Evolutionary conservation across 768 basidiomycete genomes (phyloP).

Genomic region (Russula abietina): DNA sequence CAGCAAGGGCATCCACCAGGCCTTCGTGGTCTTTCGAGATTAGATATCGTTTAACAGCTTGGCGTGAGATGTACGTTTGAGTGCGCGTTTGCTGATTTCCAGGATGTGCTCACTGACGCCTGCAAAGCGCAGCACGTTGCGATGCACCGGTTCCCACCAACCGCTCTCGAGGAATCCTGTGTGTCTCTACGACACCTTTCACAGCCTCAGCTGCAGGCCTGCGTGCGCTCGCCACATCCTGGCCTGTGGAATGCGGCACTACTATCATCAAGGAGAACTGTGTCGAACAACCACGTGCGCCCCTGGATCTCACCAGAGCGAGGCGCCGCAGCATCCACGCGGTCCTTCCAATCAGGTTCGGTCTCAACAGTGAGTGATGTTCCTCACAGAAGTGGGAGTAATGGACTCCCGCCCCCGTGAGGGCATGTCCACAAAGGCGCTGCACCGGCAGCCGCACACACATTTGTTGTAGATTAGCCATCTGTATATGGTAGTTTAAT

Average conservation of each 20-base stretch:
- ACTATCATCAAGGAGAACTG: constrained; percentile 64
- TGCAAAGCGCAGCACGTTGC: constrained; percentile 61
- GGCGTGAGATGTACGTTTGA: constrained; percentile 56
- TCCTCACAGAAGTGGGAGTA: no score
- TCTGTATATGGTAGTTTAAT: no score
- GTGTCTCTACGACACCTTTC: constrained; percentile 32
- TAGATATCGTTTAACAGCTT: constrained; percentile 49
- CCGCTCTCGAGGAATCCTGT: constrained; percentile 35
- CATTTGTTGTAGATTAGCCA: no score
- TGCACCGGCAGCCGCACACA: no score
- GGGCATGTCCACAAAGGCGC: no score
- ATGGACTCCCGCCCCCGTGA: no score
- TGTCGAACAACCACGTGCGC: constrained; percentile 64
- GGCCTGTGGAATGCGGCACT: constrained; percentile 68
- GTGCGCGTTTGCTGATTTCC: constrained; percentile 30
- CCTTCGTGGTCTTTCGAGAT: constrained; percentile 48
- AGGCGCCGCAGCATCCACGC: constrained; percentile 33
- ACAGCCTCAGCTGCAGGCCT: constrained; percentile 68
- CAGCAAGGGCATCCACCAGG: constrained; percentile 48
- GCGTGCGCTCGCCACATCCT: constrained; percentile 56
- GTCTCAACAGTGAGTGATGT: constrained; percentile 63
- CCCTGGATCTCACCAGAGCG: constrained; percentile 19
- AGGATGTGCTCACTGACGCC: constrained; percentile 38
- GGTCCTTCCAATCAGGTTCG: constrained; percentile 66
- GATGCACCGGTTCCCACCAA: constrained; percentile 78